Evolutionary conservation across 352 stramenopile species (phyloP), one percentile per base, ranked within the genome.

Genomic region (Peronospora tabacina): DNA sequence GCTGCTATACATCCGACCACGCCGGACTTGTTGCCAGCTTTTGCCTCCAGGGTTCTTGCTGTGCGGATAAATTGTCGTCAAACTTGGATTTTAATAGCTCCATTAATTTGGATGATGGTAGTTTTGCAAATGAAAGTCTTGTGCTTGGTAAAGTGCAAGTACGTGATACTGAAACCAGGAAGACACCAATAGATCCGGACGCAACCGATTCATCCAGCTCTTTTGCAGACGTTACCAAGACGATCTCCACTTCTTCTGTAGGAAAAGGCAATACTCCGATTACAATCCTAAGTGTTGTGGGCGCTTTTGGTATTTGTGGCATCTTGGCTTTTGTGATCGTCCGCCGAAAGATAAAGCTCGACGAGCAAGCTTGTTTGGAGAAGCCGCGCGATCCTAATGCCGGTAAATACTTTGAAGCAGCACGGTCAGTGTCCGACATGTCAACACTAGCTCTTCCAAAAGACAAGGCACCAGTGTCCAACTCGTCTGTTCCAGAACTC

Each of bases 1-100:
- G 75, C 4, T 90, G 78, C 63, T 90, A 90, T 49, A 70, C 78
- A 16, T 90, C 78, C 1, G 78, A 90, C 36, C 78, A 90, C 59
- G 78, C 78, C 0, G 74, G 61, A 12, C 48, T 87, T 9, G 16
- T 86, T 13, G 62, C 63, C n/a, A 66, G 41, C 13, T 90, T 76
- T 53, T 90, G 78, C 53, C 46, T 86, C 19, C 64, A 65, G 3
- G 74, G 75, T 20, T 61, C 59, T 17, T 90, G 79, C 53, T 88
- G 79, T 47, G 59, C 59, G 26, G 64, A 72, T 35, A 63, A 58
- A 10, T 65, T 66, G 15, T 62, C 55, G 17, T 65, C 55, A 20
- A 32, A 33, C 8, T 70, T 55, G 26, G 55, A 44, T 11, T 70
- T 55, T 0, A 11, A 22, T 6, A 30, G 15, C 0, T 55, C 49